Percentiles rank a stretch among this genome's conserved stretches.
These are phyloP conservation scores for Globisporangium mamillatum DNA, from an alignment of 352 stramenopile genomes.

Conservation along the genomic window DNA sequence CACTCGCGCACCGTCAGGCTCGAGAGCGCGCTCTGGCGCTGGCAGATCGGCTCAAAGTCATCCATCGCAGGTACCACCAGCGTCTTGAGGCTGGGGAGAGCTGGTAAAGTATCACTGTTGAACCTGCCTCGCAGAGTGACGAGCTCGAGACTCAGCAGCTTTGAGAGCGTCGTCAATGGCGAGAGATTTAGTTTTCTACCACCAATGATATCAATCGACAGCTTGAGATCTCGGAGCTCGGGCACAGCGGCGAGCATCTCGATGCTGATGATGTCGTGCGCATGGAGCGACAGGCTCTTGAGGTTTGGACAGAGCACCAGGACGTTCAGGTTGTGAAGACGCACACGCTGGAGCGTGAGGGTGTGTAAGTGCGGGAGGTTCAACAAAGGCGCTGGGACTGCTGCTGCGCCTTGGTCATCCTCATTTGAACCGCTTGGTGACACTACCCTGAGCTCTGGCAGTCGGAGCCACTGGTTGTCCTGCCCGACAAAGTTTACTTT, in stretches of 20 bases:
- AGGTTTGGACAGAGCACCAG: conserved; percentile 1
- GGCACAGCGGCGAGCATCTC: conserved; percentile 1
- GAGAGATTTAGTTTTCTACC: neutral
- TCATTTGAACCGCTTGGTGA: neutral
- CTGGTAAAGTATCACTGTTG: neutral
- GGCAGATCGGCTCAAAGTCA: conserved; percentile 9
- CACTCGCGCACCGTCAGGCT: conserved; percentile 5
- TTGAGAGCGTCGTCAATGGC: neutral
- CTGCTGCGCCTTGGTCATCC: neutral
- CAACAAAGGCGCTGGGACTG: neutral
- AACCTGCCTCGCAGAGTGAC: neutral
- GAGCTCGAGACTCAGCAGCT: neutral
- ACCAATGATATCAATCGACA: neutral
- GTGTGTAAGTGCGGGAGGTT: neutral
- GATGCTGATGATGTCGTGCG: neutral
- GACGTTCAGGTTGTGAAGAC: neutral
- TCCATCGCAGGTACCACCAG: neutral
- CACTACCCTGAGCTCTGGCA: neutral
- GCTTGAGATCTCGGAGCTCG: neutral
- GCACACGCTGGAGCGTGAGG: conserved; percentile 3
- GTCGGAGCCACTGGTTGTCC: neutral
- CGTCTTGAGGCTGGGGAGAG: conserved; percentile 1
- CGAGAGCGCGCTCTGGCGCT: neutral
- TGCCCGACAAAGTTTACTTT: conserved; percentile 7
- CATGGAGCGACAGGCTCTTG: neutral